Evolutionary conservation across 2,329 filamentous ascomycete species (phyloP).

Genomic region (Apiospora rasikravindrae): DNA sequence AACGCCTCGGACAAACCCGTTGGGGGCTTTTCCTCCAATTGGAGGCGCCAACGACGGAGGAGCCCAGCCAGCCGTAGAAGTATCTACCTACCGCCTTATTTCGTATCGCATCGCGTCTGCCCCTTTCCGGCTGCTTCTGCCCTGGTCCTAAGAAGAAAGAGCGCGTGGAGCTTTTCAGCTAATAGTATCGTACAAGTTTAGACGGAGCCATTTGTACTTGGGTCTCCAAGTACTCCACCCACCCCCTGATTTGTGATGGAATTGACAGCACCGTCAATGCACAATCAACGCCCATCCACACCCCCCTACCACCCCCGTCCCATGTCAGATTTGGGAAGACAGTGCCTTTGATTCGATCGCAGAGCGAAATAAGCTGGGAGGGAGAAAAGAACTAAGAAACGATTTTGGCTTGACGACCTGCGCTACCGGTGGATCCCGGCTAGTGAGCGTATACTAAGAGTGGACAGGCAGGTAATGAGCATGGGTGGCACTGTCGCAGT

Average conservation of each 20-base stretch:
- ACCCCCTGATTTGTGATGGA: slow-evolving; percentile 16
- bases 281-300: neutral
- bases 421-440: slow-evolving; percentile 27
- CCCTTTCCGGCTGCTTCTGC: neutral
- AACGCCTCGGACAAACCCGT: neutral
- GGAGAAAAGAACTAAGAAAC: slow-evolving; percentile 17
- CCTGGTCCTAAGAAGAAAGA: neutral
- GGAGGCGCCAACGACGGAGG: neutral
- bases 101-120: neutral
- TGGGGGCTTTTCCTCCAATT: neutral
- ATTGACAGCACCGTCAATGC: slow-evolving; percentile 14
- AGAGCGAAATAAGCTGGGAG: slow-evolving; percentile 36
- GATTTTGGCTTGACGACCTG: neutral
- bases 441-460: slow-evolving; percentile 19
- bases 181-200: slow-evolving; percentile 12
- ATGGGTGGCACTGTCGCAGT: slow-evolving; percentile 8
- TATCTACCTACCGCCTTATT: neutral
- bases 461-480: neutral
- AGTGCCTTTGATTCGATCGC: slow-evolving; percentile 28
- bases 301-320: slow-evolving; percentile 3
- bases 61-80: too few relatives aligned
- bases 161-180: neutral
- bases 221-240: neutral
- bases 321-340: slow-evolving; percentile 14
- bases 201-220: slow-evolving; percentile 5